A percentile compares a stretch with the other conserved stretches of the same genome.
Conservation (phyloP, 441 rosid species). For the Kokia cookei region DNA sequence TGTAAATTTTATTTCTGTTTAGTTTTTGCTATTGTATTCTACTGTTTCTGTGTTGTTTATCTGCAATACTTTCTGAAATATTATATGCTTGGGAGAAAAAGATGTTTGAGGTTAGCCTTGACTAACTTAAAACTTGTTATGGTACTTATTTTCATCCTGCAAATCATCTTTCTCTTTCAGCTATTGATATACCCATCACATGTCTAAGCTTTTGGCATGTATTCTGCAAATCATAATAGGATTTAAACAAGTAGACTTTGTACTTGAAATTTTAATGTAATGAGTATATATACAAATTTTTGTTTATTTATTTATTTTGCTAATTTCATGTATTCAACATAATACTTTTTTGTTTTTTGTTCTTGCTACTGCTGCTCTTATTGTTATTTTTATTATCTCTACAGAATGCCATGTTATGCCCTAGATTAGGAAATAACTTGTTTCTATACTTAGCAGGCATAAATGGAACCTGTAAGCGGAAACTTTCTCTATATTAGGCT, state of each 20-base stretch:
- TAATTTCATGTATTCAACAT: neutral
- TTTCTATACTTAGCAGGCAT: neutral
- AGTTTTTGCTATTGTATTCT: neutral
- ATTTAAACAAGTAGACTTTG: neutral
- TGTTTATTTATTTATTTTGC: neutral
- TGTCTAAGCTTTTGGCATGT: neutral
- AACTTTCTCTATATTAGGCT: neutral
- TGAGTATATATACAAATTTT: neutral
- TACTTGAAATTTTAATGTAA: neutral
- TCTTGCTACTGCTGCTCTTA: neutral
- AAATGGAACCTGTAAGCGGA: neutral
- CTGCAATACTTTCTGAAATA: neutral
- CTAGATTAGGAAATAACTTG: neutral
- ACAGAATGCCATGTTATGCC: neutral
- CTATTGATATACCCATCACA: neutral
- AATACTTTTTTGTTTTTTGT: neutral
- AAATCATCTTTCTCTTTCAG: neutral
- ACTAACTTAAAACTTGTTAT: neutral
- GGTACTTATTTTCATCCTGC: neutral
- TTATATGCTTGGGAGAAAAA: neutral
- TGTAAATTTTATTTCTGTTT: neutral
- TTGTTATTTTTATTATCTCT: neutral
- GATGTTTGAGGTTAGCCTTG: neutral
- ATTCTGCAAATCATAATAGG: neutral
- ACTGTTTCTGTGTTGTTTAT: conserved; percentile 5